Evolutionary conservation across 441 rosid genomes (phyloP).

Genomic region (Melastoma candidum): DNA sequence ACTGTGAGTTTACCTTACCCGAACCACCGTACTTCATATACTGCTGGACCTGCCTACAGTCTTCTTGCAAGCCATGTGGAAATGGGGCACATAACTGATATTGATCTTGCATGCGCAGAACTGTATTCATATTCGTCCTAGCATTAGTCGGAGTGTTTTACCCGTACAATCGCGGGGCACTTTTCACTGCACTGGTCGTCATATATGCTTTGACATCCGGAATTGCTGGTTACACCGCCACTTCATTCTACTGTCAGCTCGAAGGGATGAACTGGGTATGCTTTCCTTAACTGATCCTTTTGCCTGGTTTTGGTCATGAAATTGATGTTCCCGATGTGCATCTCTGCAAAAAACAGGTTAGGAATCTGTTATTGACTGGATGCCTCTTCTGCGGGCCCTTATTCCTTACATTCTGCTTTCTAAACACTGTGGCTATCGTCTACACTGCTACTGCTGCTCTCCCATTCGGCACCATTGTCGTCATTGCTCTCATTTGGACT

Average conservation of each 20-base stretch:
- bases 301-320: too few relatives aligned
- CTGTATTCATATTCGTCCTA: constrained; percentile 59
- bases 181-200: constrained; percentile 75
- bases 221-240: constrained; percentile 61
- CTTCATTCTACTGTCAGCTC: constrained; percentile 73
- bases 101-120: constrained; percentile 26
- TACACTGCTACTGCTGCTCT: constrained; percentile 60
- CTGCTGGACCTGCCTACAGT: not conserved
- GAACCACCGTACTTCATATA: not conserved
- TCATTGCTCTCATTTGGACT: constrained; percentile 57
- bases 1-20: constrained; percentile 32
- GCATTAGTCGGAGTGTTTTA: constrained; percentile 76
- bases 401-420: constrained; percentile 70
- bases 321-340: too few relatives aligned
- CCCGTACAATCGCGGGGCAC: constrained; percentile 80
- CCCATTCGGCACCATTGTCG: constrained; percentile 61
- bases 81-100: not conserved
- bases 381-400: constrained; percentile 76
- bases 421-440: constrained; percentile 57
- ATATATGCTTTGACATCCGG: constrained; percentile 75
- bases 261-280: constrained; percentile 76
- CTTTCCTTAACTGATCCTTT: too few relatives aligned
- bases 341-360: constrained; percentile 33
- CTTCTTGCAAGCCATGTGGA: not conserved
- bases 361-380: constrained; percentile 64